Percentiles rank a stretch among this genome's conserved stretches.
Conservation (phyloP, 108 stramenopile species). For the Conticribra weissflogii region DNA sequence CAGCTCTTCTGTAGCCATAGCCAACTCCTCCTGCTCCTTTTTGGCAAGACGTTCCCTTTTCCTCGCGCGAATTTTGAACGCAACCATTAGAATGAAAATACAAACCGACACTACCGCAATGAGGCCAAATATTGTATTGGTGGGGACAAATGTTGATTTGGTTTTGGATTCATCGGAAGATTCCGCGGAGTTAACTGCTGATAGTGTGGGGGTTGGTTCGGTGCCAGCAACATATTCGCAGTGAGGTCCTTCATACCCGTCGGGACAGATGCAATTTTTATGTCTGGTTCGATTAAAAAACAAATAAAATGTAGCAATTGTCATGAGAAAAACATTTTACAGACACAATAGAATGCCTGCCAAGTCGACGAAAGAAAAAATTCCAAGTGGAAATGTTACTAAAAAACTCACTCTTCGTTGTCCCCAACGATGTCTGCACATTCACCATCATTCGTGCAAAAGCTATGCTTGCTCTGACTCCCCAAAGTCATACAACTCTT, state of each 20-base stretch:
- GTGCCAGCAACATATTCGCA: conserved; percentile 44
- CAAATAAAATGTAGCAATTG: neutral
- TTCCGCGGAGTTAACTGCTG: neutral
- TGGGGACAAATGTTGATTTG: neutral
- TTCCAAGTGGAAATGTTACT: conserved; percentile 1
- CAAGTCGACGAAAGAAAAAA: neutral
- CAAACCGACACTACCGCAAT: conserved; percentile 16
- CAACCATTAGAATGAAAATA: conserved; percentile 21
- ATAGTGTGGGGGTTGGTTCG: conserved; percentile 1
- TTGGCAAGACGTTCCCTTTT: conserved; percentile 17
- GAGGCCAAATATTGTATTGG: conserved; percentile 11
- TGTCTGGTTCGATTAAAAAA: conserved; percentile 13
- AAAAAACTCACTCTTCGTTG: conserved; percentile 25
- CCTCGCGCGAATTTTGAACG: conserved; percentile 19
- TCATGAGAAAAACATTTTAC: neutral
- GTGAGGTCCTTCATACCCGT: conserved; percentile 39
- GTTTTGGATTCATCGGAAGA: conserved; percentile 5
- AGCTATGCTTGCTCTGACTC: conserved; percentile 48
- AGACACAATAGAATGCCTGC: neutral
- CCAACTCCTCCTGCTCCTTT: conserved; percentile 29
- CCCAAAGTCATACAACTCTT: conserved; percentile 52
- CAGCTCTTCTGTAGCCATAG: conserved; percentile 37
- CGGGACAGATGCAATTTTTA: conserved; percentile 28
- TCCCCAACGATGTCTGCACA: conserved; percentile 41
- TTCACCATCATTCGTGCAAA: conserved; percentile 67